phyloP scores from a whole-genome alignment of 306 rosid genomes.

The Inga leiocalycina region DNA sequence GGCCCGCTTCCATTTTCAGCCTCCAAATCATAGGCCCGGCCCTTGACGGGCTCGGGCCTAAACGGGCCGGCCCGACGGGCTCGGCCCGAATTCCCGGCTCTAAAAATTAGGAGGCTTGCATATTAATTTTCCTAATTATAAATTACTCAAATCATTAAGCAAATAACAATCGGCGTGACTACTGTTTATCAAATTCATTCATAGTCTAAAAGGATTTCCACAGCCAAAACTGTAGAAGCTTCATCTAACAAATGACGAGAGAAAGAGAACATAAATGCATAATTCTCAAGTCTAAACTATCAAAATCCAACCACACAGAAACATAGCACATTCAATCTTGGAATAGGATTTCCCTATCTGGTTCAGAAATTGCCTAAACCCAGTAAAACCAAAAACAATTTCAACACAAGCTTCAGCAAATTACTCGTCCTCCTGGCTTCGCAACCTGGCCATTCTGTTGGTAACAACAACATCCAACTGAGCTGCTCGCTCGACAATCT shows the following conservation, averaged over 20 bases:
- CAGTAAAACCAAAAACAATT: not conserved
- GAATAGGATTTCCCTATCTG: not conserved
- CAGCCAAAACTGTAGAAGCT: not conserved
- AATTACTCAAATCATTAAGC: not conserved
- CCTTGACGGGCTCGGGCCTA: no score
- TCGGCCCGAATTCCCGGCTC: no score
- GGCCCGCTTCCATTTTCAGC: no score
- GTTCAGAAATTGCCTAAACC: not conserved
- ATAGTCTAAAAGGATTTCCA: not conserved
- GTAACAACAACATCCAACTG: constrained; percentile 83
- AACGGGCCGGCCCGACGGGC: no score
- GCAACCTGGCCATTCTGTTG: constrained; percentile 75
- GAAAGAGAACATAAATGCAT: not conserved
- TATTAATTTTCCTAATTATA: not conserved
- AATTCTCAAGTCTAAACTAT: not conserved
- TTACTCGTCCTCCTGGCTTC: constrained; percentile 82
- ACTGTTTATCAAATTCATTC: not conserved
- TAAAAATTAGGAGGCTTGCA: no score
- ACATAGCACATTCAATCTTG: not conserved
- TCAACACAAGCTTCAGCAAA: constrained; percentile 2
- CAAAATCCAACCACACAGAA: not conserved
- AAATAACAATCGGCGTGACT: not conserved
- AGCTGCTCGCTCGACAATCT: constrained; percentile 74
- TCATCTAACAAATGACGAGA: not conserved
- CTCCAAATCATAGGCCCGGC: no score